These are phyloP conservation scores for Plenodomus tracheiphilus DNA, from an alignment of 2,329 filamentous ascomycete genomes.

Conservation along the genomic window DNA sequence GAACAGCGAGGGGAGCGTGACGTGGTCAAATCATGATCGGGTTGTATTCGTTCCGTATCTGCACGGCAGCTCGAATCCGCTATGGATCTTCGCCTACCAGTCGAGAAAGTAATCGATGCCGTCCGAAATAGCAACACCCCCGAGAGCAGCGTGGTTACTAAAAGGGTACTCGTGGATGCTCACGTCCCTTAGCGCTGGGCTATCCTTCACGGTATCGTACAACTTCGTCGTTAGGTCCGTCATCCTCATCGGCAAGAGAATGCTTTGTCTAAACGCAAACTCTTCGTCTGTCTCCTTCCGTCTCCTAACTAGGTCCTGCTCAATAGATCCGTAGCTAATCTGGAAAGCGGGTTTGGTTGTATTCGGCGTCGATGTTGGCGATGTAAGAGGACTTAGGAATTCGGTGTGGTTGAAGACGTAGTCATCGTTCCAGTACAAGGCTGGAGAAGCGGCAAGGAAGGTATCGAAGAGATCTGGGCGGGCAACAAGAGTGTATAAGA, in stretches of 20 bases:
- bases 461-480: slow-evolving; percentile 49
- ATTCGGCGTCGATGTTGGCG: neutral
- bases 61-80: neutral
- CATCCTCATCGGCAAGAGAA: slow-evolving; percentile 30
- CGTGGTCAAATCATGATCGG: too few relatives aligned
- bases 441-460: slow-evolving; percentile 53
- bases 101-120: slow-evolving; percentile 41
- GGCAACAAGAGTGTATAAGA: slow-evolving; percentile 51
- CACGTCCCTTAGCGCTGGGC: slow-evolving; percentile 28
- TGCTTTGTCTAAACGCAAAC: slow-evolving; percentile 28
- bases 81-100: slow-evolving; percentile 15
- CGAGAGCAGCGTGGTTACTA: slow-evolving; percentile 38
- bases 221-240: slow-evolving; percentile 24
- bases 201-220: slow-evolving; percentile 26
- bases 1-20: too few relatives aligned
- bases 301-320: slow-evolving; percentile 30
- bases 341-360: slow-evolving; percentile 35
- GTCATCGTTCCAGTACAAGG: slow-evolving; percentile 53
- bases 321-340: slow-evolving; percentile 35
- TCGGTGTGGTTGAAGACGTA: slow-evolving; percentile 41
- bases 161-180: slow-evolving; percentile 35
- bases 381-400: slow-evolving; percentile 25
- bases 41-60: neutral
- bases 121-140: slow-evolving; percentile 30
- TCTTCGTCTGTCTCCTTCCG: slow-evolving; percentile 32